A percentile compares a stretch with the other conserved stretches of the same genome.
Conservation (phyloP, 441 rosid species). For the Breynia disticha region DNA sequence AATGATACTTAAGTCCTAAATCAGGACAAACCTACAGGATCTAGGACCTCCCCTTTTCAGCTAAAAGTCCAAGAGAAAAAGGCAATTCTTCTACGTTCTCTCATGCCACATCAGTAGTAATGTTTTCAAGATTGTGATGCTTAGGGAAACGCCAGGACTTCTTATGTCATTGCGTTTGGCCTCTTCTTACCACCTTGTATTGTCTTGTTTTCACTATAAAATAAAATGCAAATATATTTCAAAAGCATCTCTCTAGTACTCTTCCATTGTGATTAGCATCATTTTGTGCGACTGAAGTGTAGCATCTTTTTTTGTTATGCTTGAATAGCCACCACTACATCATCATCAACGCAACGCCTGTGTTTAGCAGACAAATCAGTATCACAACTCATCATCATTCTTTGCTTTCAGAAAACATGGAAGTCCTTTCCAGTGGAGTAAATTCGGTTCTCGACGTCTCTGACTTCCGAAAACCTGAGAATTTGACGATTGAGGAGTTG, state of each 20-base stretch:
- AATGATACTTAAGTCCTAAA: neutral
- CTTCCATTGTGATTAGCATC: constrained; percentile 18
- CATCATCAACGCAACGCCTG: neutral
- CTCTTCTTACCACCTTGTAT: neutral
- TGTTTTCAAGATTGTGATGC: constrained; percentile 11
- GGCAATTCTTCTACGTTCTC: neutral
- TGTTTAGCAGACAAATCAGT: neutral
- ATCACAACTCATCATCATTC: neutral
- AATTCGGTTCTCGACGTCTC: constrained; percentile 4
- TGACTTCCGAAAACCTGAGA: neutral
- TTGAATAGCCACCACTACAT: constrained; percentile 11
- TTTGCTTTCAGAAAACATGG: constrained; percentile 13
- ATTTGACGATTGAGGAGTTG: neutral
- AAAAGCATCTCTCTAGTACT: neutral
- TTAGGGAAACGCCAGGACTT: constrained; percentile 7
- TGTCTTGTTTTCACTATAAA: neutral
- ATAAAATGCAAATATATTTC: neutral
- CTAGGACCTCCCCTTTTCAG: neutral
- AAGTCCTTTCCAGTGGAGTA: constrained; percentile 1
- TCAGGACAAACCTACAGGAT: neutral
- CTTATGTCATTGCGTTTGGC: neutral
- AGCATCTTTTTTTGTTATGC: constrained; percentile 4
- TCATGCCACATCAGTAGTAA: constrained; percentile 3
- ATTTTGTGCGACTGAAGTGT: no score
- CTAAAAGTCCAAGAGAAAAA: neutral